These are phyloP conservation scores for Glaciozyma martinii DNA, from an alignment of 768 basidiomycete genomes.

Conservation along the genomic window DNA sequence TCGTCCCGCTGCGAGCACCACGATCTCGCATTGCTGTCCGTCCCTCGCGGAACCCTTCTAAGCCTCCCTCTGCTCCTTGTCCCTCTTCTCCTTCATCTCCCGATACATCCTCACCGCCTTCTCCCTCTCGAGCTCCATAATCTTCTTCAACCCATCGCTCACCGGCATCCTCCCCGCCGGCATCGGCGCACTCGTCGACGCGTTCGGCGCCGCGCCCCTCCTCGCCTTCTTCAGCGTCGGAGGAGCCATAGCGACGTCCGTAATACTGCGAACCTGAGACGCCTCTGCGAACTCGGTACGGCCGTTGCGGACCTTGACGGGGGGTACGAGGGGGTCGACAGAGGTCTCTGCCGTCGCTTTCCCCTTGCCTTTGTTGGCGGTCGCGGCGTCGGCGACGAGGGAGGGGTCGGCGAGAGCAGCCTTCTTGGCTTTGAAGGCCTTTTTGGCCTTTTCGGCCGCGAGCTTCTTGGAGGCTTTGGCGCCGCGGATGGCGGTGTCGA, in stretches of 20 bases:
- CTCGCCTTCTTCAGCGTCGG: slow-evolving; percentile 56
- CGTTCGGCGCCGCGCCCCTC: slow-evolving; percentile 38
- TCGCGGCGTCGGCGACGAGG: background rate
- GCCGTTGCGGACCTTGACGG: slow-evolving; percentile 6
- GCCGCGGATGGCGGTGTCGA: slow-evolving; percentile 19
- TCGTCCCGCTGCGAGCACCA: too few species aligned
- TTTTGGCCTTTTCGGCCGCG: slow-evolving; percentile 6
- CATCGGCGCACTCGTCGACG: slow-evolving; percentile 18
- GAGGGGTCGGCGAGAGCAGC: background rate
- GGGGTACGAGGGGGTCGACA: slow-evolving; percentile 22
- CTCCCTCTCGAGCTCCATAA: slow-evolving; percentile 69
- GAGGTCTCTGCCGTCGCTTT: slow-evolving; percentile 26
- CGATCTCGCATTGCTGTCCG: background rate
- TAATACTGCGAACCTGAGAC: background rate
- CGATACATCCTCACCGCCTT: slow-evolving; percentile 60
- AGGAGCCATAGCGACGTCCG: slow-evolving; percentile 62
- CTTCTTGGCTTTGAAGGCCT: background rate
- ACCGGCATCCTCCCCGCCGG: slow-evolving; percentile 41
- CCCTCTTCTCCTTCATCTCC: slow-evolving; percentile 48
- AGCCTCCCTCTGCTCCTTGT: slow-evolving; percentile 38
- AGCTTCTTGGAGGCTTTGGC: slow-evolving; percentile 17
- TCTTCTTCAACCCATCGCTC: slow-evolving; percentile 63
- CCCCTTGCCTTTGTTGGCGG: background rate
- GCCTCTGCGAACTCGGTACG: slow-evolving; percentile 24
- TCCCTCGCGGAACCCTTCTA: background rate